These are phyloP conservation scores for Argentina anserina DNA, from an alignment of 306 rosid genomes.

Conservation along the genomic window DNA sequence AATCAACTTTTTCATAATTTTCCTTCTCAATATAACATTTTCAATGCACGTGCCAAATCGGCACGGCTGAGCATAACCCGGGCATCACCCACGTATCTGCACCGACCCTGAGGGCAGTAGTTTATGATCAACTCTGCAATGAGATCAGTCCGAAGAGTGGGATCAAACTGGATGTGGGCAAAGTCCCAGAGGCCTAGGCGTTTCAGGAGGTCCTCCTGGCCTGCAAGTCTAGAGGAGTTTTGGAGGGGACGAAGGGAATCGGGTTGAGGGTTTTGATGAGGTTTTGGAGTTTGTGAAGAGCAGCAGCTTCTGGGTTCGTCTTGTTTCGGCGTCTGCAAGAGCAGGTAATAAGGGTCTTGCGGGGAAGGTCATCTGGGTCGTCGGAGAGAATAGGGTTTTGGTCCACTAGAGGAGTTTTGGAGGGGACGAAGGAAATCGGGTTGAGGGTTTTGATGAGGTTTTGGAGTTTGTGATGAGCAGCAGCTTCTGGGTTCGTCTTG, in stretches of 20 bases:
- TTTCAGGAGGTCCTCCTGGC: slow-evolving; percentile 48
- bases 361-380: too few species aligned
- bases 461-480: too few species aligned
- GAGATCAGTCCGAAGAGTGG: slow-evolving; percentile 47
- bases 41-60: slow-evolving; percentile 65
- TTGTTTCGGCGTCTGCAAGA: too few species aligned
- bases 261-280: slow-evolving; percentile 58
- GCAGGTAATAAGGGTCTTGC: too few species aligned
- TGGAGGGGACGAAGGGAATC: slow-evolving; percentile 54
- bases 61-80: slow-evolving; percentile 54
- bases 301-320: too few species aligned
- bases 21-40: not conserved
- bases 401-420: too few species aligned
- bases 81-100: slow-evolving; percentile 47
- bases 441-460: too few species aligned
- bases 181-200: slow-evolving; percentile 81
- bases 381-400: too few species aligned
- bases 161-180: slow-evolving; percentile 62
- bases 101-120: slow-evolving; percentile 25
- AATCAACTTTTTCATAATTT: not conserved
- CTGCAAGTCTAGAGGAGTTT: slow-evolving; percentile 53
- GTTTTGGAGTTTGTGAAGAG: too few species aligned
- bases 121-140: slow-evolving; percentile 54
- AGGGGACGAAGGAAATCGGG: slow-evolving; percentile 72
- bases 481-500: too few species aligned